These are phyloP conservation scores for Coemansia sp. DNA, from an alignment of 192 early-diverging fungal species.

Conservation along the genomic window DNA sequence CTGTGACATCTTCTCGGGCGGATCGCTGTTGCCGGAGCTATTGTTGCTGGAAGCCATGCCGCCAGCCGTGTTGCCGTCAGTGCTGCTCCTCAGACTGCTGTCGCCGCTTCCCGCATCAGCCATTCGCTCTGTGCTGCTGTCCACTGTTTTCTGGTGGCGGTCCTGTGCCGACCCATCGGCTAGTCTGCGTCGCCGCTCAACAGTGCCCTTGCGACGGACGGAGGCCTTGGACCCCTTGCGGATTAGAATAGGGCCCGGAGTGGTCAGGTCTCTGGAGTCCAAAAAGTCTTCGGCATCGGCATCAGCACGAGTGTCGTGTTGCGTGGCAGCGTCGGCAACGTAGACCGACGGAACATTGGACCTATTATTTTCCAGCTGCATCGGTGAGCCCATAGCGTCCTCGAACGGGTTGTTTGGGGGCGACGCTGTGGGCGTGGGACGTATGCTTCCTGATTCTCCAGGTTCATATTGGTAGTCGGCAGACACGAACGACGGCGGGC, in stretches of 20 bases:
- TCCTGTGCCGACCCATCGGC: too few relatives aligned
- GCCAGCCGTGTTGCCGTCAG: conserved; percentile 3
- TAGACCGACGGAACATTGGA: conserved; percentile 21
- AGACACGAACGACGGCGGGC: conserved; percentile 41
- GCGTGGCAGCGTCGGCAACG: conserved; percentile 17
- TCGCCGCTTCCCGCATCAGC: neutral
- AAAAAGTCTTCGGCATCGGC: neutral
- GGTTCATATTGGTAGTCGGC: conserved; percentile 52
- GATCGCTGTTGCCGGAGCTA: neutral
- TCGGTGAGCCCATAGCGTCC: neutral
- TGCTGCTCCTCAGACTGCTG: neutral
- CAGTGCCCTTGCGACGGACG: conserved; percentile 41
- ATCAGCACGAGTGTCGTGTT: too few relatives aligned
- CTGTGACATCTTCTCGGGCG: neutral
- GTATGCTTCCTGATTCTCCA: neutral
- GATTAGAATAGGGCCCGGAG: conserved; percentile 37
- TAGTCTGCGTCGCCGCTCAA: conserved; percentile 37
- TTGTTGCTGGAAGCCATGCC: too few relatives aligned
- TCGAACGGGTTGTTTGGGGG: conserved; percentile 20
- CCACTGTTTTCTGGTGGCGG: conserved; percentile 7
- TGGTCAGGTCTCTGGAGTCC: neutral
- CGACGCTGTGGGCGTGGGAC: neutral
- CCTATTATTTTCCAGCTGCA: conserved; percentile 4
- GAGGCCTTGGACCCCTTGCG: conserved; percentile 53
- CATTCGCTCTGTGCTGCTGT: neutral